These are phyloP conservation scores for Terana coerulea DNA, from an alignment of 768 basidiomycete species.

Conservation along the genomic window DNA sequence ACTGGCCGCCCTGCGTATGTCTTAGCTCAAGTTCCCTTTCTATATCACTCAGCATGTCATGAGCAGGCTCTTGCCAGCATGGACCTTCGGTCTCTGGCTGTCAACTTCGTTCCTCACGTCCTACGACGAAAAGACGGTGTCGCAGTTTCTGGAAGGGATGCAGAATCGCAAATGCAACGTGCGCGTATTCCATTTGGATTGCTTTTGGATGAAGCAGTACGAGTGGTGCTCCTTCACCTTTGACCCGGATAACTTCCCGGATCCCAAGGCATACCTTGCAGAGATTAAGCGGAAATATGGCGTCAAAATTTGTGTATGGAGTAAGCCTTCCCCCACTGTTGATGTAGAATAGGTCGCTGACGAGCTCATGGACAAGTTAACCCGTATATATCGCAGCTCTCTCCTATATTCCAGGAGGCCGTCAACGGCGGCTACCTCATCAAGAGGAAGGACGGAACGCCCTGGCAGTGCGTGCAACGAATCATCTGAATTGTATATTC, in stretches of 20 bases:
- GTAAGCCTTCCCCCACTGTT: constrained; percentile 29
- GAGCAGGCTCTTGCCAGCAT: constrained; percentile 56
- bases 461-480: constrained; percentile 56
- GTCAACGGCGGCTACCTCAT: constrained; percentile 67
- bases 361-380: constrained; percentile 45
- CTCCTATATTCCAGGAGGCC: constrained; percentile 67
- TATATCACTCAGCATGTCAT: neutral
- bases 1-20: constrained; percentile 60
- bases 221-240: constrained; percentile 77
- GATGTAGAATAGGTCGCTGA: constrained; percentile 6
- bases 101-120: constrained; percentile 75
- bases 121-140: constrained; percentile 65
- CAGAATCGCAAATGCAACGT: constrained; percentile 55
- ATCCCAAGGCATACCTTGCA: constrained; percentile 59
- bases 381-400: constrained; percentile 68
- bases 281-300: constrained; percentile 59
- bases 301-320: constrained; percentile 74
- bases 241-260: constrained; percentile 72
- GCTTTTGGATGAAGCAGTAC: constrained; percentile 74
- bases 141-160: constrained; percentile 71
- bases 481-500: neutral
- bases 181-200: constrained; percentile 73
- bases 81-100: constrained; percentile 78
- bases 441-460: constrained; percentile 59
- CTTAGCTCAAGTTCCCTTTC: neutral